A percentile compares a stretch with the other conserved stretches of the same genome.
Conservation (phyloP, 2,329 filamentous ascomycete species). For the Sporothrix humicola region DNA sequence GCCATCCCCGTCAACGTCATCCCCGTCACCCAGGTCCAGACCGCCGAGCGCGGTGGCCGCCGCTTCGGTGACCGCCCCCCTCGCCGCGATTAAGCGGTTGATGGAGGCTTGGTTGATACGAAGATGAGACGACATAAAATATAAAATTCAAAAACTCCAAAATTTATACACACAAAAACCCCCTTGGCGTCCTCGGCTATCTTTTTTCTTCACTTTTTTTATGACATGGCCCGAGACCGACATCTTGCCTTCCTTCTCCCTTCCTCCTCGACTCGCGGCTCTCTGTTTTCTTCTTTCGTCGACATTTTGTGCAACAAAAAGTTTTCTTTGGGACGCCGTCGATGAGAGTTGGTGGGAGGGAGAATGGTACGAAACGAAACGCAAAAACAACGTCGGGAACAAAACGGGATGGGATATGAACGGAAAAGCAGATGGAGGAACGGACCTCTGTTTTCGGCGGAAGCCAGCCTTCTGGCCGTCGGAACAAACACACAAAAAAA, state of each 20-base stretch:
- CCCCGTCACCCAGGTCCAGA: slow-evolving; percentile 85
- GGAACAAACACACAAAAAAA: slow-evolving; percentile 34
- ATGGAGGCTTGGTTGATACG: not conserved
- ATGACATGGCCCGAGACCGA: slow-evolving; percentile 11
- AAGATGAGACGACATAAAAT: slow-evolving; percentile 8
- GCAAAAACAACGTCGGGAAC: not conserved
- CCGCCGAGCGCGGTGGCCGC: slow-evolving; percentile 71
- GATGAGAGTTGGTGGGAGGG: not conserved
- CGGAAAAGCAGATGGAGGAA: slow-evolving; percentile 8
- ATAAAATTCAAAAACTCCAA: slow-evolving; percentile 19
- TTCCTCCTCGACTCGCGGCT: slow-evolving; percentile 1
- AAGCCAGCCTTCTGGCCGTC: slow-evolving; percentile 1
- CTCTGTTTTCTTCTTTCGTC: slow-evolving; percentile 18
- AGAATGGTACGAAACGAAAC: slow-evolving; percentile 20
- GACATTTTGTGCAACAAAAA: slow-evolving; percentile 28
- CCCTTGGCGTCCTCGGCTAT: slow-evolving; percentile 30
- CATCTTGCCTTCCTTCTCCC: not conserved
- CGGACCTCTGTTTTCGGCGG: slow-evolving; percentile 4
- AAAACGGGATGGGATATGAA: not conserved
- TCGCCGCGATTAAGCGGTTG: slow-evolving; percentile 52
- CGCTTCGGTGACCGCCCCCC: slow-evolving; percentile 53
- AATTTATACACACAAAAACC: not conserved
- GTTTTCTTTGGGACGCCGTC: slow-evolving; percentile 25
- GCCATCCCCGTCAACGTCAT: slow-evolving; percentile 96
- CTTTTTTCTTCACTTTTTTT: slow-evolving; percentile 20